phyloP scores from a whole-genome alignment of 345 rosid species.

The Sisymbrium irio region DNA sequence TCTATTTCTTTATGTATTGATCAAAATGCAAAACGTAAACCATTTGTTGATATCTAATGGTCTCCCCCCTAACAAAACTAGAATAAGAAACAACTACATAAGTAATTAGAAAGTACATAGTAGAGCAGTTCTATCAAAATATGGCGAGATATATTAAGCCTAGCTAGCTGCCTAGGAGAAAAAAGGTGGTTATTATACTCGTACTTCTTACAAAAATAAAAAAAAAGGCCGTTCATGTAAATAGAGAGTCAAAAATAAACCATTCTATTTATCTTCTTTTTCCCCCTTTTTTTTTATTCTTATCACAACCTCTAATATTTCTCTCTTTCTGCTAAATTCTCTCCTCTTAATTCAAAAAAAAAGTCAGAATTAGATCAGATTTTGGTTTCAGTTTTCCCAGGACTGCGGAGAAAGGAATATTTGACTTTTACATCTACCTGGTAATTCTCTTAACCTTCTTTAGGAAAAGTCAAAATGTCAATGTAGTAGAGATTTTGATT shows the following conservation, averaged over 20 bases:
- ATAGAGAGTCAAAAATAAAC: constrained; percentile 11
- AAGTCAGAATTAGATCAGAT: not conserved
- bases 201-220: not conserved
- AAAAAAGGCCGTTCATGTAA: not conserved
- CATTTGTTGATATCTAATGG: no score
- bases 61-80: no score
- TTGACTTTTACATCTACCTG: constrained; percentile 9
- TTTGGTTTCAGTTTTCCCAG: constrained; percentile 14
- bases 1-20: no score
- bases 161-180: no score
- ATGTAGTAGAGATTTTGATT: not conserved
- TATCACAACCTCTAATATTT: constrained; percentile 9
- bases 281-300: not conserved
- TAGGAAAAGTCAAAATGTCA: not conserved
- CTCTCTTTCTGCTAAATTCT: constrained; percentile 10
- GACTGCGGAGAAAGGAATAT: constrained; percentile 10
- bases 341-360: constrained; percentile 20
- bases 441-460: constrained; percentile 13
- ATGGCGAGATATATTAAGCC: no score
- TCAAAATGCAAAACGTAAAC: no score
- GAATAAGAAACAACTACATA: no score
- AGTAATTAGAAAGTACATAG: no score
- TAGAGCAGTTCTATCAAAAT: no score
- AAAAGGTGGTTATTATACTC: no score
- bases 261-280: not conserved